phyloP scores from a whole-genome alignment of 2,329 filamentous ascomycete genomes.

The Aspergillus proliferans region DNA sequence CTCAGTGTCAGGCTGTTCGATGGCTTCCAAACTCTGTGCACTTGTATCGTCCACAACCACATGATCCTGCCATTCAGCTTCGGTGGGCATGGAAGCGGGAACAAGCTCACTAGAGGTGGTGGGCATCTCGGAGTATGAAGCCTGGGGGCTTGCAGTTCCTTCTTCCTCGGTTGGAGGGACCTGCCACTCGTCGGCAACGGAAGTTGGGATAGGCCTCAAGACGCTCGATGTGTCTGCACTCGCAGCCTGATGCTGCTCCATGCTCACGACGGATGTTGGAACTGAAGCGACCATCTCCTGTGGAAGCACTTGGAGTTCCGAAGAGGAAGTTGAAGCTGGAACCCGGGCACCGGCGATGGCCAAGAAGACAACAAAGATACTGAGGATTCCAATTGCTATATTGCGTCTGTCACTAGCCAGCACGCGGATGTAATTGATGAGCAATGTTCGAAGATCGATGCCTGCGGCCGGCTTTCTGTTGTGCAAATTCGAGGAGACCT shows the following conservation, averaged over 20 bases:
- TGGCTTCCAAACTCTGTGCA: neutral
- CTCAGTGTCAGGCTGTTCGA: neutral
- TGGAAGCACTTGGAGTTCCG: conserved; percentile 12
- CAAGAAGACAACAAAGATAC: conserved; percentile 39
- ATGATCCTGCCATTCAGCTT: neutral
- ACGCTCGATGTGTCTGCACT: neutral
- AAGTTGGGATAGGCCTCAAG: neutral
- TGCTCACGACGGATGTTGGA: neutral
- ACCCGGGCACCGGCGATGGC: conserved; percentile 14
- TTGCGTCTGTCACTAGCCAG: conserved; percentile 50
- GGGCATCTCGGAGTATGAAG: no score
- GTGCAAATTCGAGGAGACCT: neutral
- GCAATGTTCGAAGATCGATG: conserved; percentile 46
- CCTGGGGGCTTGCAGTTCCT: no score
- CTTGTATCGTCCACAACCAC: neutral
- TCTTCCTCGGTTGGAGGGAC: no score
- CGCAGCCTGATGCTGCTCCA: neutral
- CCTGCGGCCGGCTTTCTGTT: conserved; percentile 24
- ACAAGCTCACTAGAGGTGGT: no score
- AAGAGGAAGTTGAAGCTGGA: neutral
- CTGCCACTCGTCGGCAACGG: neutral
- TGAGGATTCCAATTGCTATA: conserved; percentile 44
- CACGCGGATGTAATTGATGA: conserved; percentile 50
- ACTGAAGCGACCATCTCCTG: conserved; percentile 6
- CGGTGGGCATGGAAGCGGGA: neutral